Evolutionary conservation across 2,329 filamentous ascomycete species (phyloP), one percentile per base, ranked within the genome.

Genomic region (Microdochium trichocladiopsis): DNA sequence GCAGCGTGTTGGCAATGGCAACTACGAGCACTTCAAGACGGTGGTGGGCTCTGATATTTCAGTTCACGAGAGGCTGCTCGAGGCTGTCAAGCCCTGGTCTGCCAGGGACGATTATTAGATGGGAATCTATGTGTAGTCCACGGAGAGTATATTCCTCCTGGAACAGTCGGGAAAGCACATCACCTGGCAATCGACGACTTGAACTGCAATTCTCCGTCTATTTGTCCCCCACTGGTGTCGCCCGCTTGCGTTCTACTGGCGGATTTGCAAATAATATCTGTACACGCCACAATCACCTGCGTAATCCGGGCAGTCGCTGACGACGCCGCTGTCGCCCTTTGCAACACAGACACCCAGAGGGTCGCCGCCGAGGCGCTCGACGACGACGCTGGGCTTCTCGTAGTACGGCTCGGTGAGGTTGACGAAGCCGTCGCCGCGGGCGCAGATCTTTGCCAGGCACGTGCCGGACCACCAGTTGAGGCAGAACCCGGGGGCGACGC

Each of bases 21-120:
- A 64, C 2, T 70, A 66, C 8, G 63, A 67, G 18, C 63, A 65
- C 47, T 10, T 71, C 18, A 60, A 76, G 53, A 64, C 65, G 51
- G 60, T 60, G 24, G 68, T 64, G 1, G 72, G 73, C 0, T 45
- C 41, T 8, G 70, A 75, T 33, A 53, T 56, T 8, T 60, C 64
- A 0, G 58, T 66, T 22, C 74, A 78, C 56, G 56, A 66, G 55
- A 62, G 62, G 47, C 57, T 76, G 37, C 54, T 78, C 2, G 67
- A 74, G 56, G 73, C 63, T 23, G 50, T 69, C 45, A 66, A 67
- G 56, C 70, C 68, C 6, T 77, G 72, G 72, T 57, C 65, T 9
- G 64, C 70, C 62, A 67, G 72, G 48, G 61, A 69, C 50, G 59
- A 69, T 50, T 55, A 73, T 43, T 76, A 41, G 55, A 3, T 28